A percentile compares a stretch with the other conserved stretches of the same genome.
Evolutionary conservation across 495 filamentous ascomycete genomes (phyloP).

Genomic region (Penicillium roqueforti): DNA sequence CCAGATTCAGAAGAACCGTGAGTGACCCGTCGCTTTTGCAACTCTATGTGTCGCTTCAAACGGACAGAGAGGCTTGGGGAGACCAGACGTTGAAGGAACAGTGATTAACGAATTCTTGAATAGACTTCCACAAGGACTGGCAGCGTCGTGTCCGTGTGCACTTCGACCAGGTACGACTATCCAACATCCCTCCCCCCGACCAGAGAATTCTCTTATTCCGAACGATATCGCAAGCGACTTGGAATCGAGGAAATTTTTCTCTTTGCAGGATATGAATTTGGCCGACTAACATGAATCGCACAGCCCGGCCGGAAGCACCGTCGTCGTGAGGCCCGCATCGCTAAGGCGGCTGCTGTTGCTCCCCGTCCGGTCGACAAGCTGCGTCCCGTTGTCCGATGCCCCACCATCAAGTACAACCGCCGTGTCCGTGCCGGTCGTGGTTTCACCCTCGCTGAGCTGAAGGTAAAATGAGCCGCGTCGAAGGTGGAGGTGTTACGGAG

Average conservation of each 20-base stretch:
- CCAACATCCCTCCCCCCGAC: slow-evolving; percentile 14
- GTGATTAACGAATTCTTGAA: slow-evolving; percentile 31
- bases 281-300: slow-evolving; percentile 32
- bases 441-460: slow-evolving; percentile 94
- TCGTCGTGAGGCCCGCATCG: slow-evolving; percentile 80
- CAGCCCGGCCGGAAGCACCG: slow-evolving; percentile 93
- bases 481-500: slow-evolving; percentile 8
- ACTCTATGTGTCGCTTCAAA: slow-evolving; percentile 4
- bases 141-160: slow-evolving; percentile 95
- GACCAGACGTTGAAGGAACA: slow-evolving; percentile 19
- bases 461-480: slow-evolving; percentile 58
- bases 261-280: slow-evolving; percentile 6
- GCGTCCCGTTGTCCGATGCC: slow-evolving; percentile 91
- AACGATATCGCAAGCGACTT: slow-evolving; percentile 19
- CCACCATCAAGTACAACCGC: slow-evolving; percentile 96
- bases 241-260: slow-evolving; percentile 16
- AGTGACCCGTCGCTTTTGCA: slow-evolving; percentile 36
- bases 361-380: slow-evolving; percentile 97
- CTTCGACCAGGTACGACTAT: slow-evolving; percentile 89
- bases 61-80: not conserved
- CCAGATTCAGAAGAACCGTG: slow-evolving; percentile 96
- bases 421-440: slow-evolving; percentile 93
- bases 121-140: slow-evolving; percentile 99
- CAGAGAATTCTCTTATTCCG: slow-evolving; percentile 17
- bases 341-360: slow-evolving; percentile 89